Percentiles rank a stretch among this genome's conserved stretches.
Evolutionary conservation across 352 stramenopile species (phyloP).

Genomic region (Phytophthora chlamydospora): DNA sequence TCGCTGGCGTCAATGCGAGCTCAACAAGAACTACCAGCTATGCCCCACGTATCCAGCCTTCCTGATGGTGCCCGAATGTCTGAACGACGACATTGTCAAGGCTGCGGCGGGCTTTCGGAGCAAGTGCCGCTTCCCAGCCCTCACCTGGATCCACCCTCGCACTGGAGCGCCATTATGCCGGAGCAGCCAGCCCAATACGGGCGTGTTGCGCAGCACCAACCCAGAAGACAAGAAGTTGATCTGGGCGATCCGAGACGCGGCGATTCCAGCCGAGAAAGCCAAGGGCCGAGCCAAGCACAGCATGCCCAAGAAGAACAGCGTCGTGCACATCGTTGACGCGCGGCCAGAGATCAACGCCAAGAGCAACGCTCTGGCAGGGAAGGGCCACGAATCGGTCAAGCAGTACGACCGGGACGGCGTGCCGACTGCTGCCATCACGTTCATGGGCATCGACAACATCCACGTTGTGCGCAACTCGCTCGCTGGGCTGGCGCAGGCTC

Average conservation of each 20-base stretch:
- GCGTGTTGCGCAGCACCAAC: slow-evolving; percentile 93
- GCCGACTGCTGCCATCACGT: slow-evolving; percentile 78
- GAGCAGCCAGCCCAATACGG: slow-evolving; percentile 95
- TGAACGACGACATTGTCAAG: slow-evolving; percentile 74
- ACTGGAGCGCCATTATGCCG: slow-evolving; percentile 94
- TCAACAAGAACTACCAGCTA: slow-evolving; percentile 77
- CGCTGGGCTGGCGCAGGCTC: slow-evolving; percentile 62
- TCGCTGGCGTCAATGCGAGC: slow-evolving; percentile 60
- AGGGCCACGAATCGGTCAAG: slow-evolving; percentile 90
- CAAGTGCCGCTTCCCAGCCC: slow-evolving; percentile 75
- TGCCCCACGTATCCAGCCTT: slow-evolving; percentile 77
- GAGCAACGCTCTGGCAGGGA: slow-evolving; percentile 89
- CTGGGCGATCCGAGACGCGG: slow-evolving; percentile 85
- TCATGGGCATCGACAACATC: slow-evolving; percentile 91
- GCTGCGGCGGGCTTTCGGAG: slow-evolving; percentile 75
- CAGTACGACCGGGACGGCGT: slow-evolving; percentile 84
- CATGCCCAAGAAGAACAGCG: slow-evolving; percentile 70
- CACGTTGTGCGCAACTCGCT: slow-evolving; percentile 85
- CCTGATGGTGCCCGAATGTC: slow-evolving; percentile 65
- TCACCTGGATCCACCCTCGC: slow-evolving; percentile 91
- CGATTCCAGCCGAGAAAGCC: slow-evolving; percentile 53
- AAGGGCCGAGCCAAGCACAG: slow-evolving; percentile 19
- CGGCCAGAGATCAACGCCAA: slow-evolving; percentile 91
- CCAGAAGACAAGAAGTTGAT: slow-evolving; percentile 92
- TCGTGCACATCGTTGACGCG: slow-evolving; percentile 91